phyloP scores from a whole-genome alignment of 2,329 filamentous ascomycete genomes.

The Didymella arachidicola region DNA sequence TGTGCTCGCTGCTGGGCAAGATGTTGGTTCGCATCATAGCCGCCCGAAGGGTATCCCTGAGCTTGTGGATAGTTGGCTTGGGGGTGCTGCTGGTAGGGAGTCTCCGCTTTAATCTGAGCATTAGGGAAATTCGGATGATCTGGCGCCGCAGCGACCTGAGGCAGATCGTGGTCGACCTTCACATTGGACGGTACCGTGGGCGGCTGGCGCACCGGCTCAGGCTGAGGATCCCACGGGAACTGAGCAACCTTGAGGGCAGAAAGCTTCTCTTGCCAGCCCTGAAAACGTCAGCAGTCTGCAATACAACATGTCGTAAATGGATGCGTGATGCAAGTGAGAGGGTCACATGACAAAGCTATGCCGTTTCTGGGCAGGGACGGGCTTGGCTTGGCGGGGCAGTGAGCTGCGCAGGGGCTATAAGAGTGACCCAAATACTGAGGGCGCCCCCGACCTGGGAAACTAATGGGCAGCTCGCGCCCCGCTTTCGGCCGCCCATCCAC shows the following conservation, averaged over 20 bases:
- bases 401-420: constrained; percentile 56
- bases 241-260: constrained; percentile 82
- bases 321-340: constrained; percentile 19
- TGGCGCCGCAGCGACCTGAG: constrained; percentile 40
- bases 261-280: constrained; percentile 96
- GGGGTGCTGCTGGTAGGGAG: constrained; percentile 41
- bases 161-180: constrained; percentile 44
- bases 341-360: constrained; percentile 49
- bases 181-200: constrained; percentile 55
- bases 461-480: constrained; percentile 52
- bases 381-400: constrained; percentile 47
- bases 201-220: constrained; percentile 60
- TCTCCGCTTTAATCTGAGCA: constrained; percentile 62
- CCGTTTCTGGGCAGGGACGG: constrained; percentile 44
- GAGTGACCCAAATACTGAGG: constrained; percentile 56
- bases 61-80: constrained; percentile 39
- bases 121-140: constrained; percentile 44
- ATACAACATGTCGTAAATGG: constrained; percentile 4
- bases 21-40: constrained; percentile 52
- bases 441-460: constrained; percentile 50
- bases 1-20: constrained; percentile 64
- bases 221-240: constrained; percentile 91
- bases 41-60: constrained; percentile 46
- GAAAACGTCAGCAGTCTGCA: constrained; percentile 29
- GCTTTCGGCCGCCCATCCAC: constrained; percentile 51